Conservation (phyloP, 306 rosid genomes). For the Castanopsis chinensis region DNA sequence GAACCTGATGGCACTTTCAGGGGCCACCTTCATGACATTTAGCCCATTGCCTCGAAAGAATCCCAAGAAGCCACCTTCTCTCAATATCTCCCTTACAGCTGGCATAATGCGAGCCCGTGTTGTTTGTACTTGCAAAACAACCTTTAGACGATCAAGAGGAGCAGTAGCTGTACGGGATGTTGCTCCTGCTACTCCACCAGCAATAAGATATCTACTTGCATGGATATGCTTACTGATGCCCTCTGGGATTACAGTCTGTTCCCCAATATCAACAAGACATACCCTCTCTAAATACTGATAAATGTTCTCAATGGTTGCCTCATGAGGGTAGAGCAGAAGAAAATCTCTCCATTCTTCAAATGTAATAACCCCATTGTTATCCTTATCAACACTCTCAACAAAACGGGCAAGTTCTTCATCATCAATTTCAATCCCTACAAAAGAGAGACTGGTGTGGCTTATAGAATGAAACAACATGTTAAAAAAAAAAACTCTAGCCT, state of each 20-base stretch:
- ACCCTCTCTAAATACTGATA: constrained; percentile 94
- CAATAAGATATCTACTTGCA: constrained; percentile 82
- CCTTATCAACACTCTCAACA: constrained; percentile 96
- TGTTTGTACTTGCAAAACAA: constrained; percentile 83
- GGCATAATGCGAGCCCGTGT: constrained; percentile 55
- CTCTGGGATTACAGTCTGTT: constrained; percentile 81
- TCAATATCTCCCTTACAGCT: constrained; percentile 69
- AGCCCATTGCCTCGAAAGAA: constrained; percentile 94
- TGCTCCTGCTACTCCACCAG: constrained; percentile 95
- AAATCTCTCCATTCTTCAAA: constrained; percentile 99
- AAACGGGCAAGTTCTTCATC: constrained; percentile 93
- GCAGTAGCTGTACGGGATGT: constrained; percentile 95
- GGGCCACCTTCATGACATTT: constrained; percentile 92
- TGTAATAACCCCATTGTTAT: constrained; percentile 87
- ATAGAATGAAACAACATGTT: constrained; percentile 44
- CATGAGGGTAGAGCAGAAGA: constrained; percentile 91
- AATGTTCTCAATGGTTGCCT: constrained; percentile 94
- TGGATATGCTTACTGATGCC: constrained; percentile 85
- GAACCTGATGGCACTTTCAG: constrained; percentile 92
- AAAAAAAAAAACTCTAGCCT: neutral
- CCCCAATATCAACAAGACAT: constrained; percentile 93
- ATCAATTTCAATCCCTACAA: constrained; percentile 88
- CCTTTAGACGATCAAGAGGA: constrained; percentile 92
- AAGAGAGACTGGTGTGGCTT: constrained; percentile 54
- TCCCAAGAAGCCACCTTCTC: constrained; percentile 70